Percentiles rank a stretch among this genome's conserved stretches.
phyloP scores from a whole-genome alignment of 2,329 filamentous ascomycete species.

The Botrytis elliptica region DNA sequence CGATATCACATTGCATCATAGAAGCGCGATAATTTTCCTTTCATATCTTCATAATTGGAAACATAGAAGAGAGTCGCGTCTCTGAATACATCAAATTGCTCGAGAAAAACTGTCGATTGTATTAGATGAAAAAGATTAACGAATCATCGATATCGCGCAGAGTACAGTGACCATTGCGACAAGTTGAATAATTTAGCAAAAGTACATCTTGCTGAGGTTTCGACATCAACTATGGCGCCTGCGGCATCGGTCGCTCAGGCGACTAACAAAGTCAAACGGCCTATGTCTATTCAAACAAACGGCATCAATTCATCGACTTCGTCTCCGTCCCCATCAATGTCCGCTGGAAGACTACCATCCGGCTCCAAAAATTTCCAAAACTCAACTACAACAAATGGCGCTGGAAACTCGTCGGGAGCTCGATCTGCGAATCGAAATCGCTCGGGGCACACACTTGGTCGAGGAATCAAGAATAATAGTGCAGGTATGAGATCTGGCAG shows the following conservation, averaged over 20 bases:
- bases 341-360: constrained; percentile 54
- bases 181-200: not conserved
- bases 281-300: constrained; percentile 53
- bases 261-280: constrained; percentile 63
- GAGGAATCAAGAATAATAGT: constrained; percentile 51
- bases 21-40: not conserved
- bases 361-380: constrained; percentile 52
- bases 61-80: not conserved
- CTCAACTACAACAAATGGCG: constrained; percentile 48
- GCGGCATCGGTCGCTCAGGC: constrained; percentile 34
- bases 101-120: not conserved
- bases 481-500: constrained; percentile 51
- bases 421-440: constrained; percentile 58
- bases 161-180: constrained; percentile 12
- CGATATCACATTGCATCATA: constrained; percentile 13
- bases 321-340: constrained; percentile 49
- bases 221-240: constrained; percentile 34
- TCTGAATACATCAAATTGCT: not conserved
- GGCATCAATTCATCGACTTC: constrained; percentile 51
- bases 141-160: constrained; percentile 12
- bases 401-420: constrained; percentile 39
- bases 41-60: not conserved
- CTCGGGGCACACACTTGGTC: constrained; percentile 45
- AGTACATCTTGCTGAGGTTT: not conserved
- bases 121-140: constrained; percentile 13